Percentiles rank a stretch among this genome's conserved stretches.
These are phyloP conservation scores for Gigaspora rosea DNA, from an alignment of 192 early-diverging fungal species.

Conservation along the genomic window DNA sequence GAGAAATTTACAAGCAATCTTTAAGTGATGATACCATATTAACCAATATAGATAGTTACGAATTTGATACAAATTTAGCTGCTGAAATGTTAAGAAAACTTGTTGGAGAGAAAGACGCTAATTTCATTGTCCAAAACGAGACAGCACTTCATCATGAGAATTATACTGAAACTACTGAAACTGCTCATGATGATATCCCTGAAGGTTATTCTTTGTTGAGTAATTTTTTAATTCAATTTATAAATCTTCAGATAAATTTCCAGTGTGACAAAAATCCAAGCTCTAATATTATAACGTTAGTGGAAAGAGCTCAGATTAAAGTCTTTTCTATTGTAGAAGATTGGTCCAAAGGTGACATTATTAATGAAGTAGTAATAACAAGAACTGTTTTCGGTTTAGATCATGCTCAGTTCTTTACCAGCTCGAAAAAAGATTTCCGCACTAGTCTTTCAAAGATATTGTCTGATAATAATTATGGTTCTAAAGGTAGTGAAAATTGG, in stretches of 20 bases:
- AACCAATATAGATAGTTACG: constrained; percentile 27
- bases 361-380: constrained; percentile 61
- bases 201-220: constrained; percentile 54
- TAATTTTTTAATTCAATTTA: constrained; percentile 59
- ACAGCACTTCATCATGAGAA: constrained; percentile 12
- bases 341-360: constrained; percentile 40
- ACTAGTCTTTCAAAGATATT: constrained; percentile 40
- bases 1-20: background rate
- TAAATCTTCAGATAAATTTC: constrained; percentile 76
- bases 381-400: constrained; percentile 64
- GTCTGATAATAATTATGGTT: constrained; percentile 51
- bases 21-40: constrained; percentile 1
- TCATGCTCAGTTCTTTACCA: constrained; percentile 67
- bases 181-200: constrained; percentile 54
- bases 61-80: constrained; percentile 39
- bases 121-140: constrained; percentile 49
- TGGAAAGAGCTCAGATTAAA: constrained; percentile 62
- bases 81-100: constrained; percentile 52
- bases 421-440: constrained; percentile 48
- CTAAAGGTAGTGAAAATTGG: constrained; percentile 52
- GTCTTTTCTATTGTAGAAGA: constrained; percentile 58
- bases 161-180: constrained; percentile 40
- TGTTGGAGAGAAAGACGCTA: constrained; percentile 45
- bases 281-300: constrained; percentile 56
- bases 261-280: constrained; percentile 55